These are phyloP conservation scores for Andrographis paniculata DNA, from an alignment of 305 asterid species.

Conservation along the genomic window DNA sequence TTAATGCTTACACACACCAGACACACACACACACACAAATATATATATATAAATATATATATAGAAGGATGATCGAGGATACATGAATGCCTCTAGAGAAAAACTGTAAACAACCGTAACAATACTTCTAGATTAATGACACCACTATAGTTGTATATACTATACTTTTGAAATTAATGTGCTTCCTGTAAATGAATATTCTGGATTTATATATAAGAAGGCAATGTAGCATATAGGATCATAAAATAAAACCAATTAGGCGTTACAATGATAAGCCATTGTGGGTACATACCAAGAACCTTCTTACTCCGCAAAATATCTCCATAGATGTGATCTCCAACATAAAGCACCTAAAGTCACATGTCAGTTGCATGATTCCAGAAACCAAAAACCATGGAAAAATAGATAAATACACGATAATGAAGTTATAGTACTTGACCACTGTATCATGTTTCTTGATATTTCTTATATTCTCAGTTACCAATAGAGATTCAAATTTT, in stretches of 20 bases:
- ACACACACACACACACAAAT: too few species aligned
- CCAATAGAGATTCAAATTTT: background rate
- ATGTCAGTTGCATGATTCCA: constrained; percentile 16
- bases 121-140: background rate
- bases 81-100: background rate
- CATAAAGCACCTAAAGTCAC: constrained; percentile 74
- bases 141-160: background rate
- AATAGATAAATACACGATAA: background rate
- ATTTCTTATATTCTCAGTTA: too few species aligned
- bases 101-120: background rate
- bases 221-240: background rate
- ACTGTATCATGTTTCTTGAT: background rate
- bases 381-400: constrained; percentile 16
- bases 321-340: constrained; percentile 99
- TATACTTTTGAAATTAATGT: background rate
- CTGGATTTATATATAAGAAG: constrained; percentile 12
- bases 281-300: constrained; percentile 59
- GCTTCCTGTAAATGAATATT: background rate
- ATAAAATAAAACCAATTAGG: constrained; percentile 7
- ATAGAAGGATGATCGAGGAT: background rate
- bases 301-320: constrained; percentile 97
- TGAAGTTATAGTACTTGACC: background rate
- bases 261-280: constrained; percentile 5
- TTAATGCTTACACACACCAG: too few species aligned
- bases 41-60: too few species aligned